Conservation (phyloP, 306 rosid genomes). For the Urtica urens region DNA sequence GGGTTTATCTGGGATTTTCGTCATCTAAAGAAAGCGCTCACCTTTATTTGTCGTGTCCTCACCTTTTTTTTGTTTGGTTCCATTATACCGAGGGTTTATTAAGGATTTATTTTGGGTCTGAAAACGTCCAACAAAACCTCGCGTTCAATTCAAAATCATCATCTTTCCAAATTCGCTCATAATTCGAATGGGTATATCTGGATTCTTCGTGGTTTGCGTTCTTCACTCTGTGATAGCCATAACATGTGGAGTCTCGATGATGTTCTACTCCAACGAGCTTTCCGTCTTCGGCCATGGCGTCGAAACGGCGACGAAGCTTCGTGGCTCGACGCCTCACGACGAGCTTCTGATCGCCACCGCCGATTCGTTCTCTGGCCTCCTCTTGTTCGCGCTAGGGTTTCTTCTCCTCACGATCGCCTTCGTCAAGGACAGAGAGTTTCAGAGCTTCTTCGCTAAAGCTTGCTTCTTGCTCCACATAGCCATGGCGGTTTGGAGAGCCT, state of each 20-base stretch:
- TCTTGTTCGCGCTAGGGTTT: constrained; percentile 58
- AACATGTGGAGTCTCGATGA: constrained; percentile 62
- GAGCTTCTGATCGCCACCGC: constrained; percentile 64
- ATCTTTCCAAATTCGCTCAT: too few species aligned
- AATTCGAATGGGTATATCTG: constrained; percentile 61
- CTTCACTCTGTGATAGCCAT: constrained; percentile 72
- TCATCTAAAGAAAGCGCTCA: background rate
- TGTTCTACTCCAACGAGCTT: constrained; percentile 55
- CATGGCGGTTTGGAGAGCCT: constrained; percentile 81
- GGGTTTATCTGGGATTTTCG: constrained; percentile 12
- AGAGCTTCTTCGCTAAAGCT: constrained; percentile 82
- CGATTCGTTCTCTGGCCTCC: constrained; percentile 76
- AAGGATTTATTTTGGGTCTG: too few species aligned
- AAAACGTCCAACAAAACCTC: too few species aligned
- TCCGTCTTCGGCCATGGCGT: constrained; percentile 56
- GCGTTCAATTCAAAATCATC: too few species aligned
- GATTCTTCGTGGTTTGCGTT: constrained; percentile 50
- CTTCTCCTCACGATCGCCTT: constrained; percentile 72
- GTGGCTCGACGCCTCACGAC: constrained; percentile 82
- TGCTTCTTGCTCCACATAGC: constrained; percentile 71
- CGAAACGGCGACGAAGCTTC: constrained; percentile 63
- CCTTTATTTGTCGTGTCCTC: background rate
- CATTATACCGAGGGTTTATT: too few species aligned
- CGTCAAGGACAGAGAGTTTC: constrained; percentile 74
- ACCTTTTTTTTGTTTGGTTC: background rate